phyloP scores from a whole-genome alignment of 495 filamentous ascomycete species.

The Echria macrotheca region DNA sequence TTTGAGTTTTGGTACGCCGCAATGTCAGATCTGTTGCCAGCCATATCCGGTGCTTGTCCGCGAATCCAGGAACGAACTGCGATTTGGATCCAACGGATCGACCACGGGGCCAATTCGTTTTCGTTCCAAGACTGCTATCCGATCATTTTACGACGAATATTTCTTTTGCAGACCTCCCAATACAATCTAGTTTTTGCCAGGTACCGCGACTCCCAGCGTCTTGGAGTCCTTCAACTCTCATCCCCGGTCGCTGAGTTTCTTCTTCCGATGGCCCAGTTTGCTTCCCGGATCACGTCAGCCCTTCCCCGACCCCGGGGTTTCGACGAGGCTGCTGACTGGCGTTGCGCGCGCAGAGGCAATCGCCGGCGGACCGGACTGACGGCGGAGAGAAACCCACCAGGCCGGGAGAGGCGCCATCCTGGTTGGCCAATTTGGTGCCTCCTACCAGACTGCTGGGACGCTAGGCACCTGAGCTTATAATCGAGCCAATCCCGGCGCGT shows the following conservation, averaged over 20 bases:
- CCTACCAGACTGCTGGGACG: conserved; percentile 14
- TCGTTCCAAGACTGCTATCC: too few relatives aligned
- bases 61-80: too few relatives aligned
- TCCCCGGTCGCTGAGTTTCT: neutral
- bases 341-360: neutral
- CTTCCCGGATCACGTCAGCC: neutral
- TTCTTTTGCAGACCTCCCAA: too few relatives aligned
- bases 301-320: neutral
- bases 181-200: too few relatives aligned
- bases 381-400: neutral
- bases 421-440: conserved; percentile 2
- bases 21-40: too few relatives aligned
- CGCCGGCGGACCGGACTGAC: neutral
- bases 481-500: conserved; percentile 6
- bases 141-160: too few relatives aligned
- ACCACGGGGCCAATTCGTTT: too few relatives aligned
- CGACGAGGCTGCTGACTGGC: neutral
- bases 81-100: too few relatives aligned
- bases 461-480: conserved; percentile 12
- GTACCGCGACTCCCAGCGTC: too few relatives aligned
- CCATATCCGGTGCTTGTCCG: too few relatives aligned
- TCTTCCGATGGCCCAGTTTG: neutral
- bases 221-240: neutral
- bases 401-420: neutral
- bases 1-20: too few relatives aligned